These are phyloP conservation scores for Pseudotulostoma volvatum DNA, from an alignment of 495 filamentous ascomycete genomes.

Conservation along the genomic window DNA sequence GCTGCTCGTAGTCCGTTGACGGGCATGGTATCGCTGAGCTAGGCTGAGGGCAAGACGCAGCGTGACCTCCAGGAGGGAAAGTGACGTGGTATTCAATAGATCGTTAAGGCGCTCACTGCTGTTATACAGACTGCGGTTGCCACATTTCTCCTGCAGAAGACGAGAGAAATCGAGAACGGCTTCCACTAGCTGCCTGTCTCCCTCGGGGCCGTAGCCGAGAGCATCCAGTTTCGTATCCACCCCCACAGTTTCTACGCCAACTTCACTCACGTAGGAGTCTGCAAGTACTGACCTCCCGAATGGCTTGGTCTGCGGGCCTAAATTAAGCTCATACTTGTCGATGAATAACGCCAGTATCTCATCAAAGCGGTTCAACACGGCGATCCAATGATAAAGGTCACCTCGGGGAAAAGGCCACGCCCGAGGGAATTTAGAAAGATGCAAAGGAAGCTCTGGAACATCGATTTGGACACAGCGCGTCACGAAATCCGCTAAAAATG, in stretches of 20 bases:
- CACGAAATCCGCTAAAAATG: constrained; percentile 69
- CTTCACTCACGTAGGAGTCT: constrained; percentile 31
- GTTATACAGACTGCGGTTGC: constrained; percentile 88
- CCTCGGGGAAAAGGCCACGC: constrained; percentile 94
- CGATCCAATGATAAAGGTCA: constrained; percentile 97
- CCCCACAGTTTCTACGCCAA: constrained; percentile 21
- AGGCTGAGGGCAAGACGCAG: constrained; percentile 66
- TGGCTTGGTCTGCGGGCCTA: constrained; percentile 62
- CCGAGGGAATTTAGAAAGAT: constrained; percentile 64
- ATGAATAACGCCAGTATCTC: constrained; percentile 66
- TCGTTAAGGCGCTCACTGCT: constrained; percentile 79
- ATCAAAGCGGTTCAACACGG: constrained; percentile 87
- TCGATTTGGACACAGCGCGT: constrained; percentile 47
- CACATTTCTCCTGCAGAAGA: constrained; percentile 82
- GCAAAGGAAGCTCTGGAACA: constrained; percentile 56
- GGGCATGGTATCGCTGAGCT: constrained; percentile 81
- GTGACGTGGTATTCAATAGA: constrained; percentile 71
- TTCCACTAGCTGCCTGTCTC: constrained; percentile 65
- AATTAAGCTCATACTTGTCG: constrained; percentile 62
- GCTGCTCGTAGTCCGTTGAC: constrained; percentile 43
- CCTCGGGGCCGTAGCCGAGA: constrained; percentile 50
- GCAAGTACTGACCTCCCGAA: constrained; percentile 50
- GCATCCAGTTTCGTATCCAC: constrained; percentile 36
- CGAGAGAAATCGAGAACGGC: constrained; percentile 68
- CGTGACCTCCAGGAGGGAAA: constrained; percentile 54